Evolutionary conservation across 495 filamentous ascomycete species (phyloP), one percentile per base, ranked within the genome.

Genomic region (Pyrenula massariospora): DNA sequence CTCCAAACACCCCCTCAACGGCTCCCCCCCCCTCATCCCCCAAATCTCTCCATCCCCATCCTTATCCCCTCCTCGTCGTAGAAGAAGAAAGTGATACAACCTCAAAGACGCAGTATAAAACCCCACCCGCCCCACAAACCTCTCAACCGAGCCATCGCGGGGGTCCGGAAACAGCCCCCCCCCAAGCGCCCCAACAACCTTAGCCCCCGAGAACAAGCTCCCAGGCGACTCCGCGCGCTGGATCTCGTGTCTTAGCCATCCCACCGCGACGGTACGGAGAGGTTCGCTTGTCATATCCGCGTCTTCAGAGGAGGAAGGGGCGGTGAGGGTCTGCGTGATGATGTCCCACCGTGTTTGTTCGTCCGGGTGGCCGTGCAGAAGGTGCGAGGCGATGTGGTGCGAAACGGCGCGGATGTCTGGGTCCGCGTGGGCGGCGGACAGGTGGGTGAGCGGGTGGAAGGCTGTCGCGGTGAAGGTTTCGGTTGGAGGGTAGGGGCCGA

Each of bases 221-320:
- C 57, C 60, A 62, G 22, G 61, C 54, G 20, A n/a, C n/a, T n/a
- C n/a, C n/a, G 81, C 72, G 22, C 71, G 68, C 12, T 92, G 71
- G 1, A 92, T 79, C 66, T 96, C 92, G 53, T 91, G 84, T 65
- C 91, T 91, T 2, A 96, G 71, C 88, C 94, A 96, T 22, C 80
- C 78, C 11, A 97, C 79, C 0, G 91, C 91, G 55, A 82, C 84
- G 12, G 86, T 90, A 60, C 89, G 90, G 50, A 93, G 77, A 1
- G 86, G 79, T 22, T 87, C 79, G 63, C 83, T 88, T 3, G 85
- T 84, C 10, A 59, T 57, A 15, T 42, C 31, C 8, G 31, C 31
- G 31, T 42, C 31, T n/a, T n/a, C n/a, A n/a, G n/a, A n/a, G 5
- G 31, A 15, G 31, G 31, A 8, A 15, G 31, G 31, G 31, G 31